Evolutionary conservation across 2,329 filamentous ascomycete species (phyloP).

Genomic region (Diaporthe caulivora): DNA sequence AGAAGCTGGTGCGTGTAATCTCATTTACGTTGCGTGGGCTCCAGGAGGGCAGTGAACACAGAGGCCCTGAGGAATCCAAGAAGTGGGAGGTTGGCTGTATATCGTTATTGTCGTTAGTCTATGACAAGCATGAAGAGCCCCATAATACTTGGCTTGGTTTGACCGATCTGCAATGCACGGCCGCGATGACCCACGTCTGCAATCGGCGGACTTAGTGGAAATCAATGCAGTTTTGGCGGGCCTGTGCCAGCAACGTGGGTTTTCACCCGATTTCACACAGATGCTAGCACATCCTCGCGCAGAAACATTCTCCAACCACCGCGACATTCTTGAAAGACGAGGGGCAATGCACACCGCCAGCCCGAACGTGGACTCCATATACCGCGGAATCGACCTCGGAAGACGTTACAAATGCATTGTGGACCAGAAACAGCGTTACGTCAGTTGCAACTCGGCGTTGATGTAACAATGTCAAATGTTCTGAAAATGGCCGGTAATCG

Average conservation of each 20-base stretch:
- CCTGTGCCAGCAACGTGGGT: background rate
- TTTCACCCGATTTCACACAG: background rate
- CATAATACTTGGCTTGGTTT: background rate
- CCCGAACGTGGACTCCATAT: background rate
- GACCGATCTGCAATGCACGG: background rate
- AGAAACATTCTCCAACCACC: background rate
- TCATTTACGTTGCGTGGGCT: background rate
- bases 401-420: background rate
- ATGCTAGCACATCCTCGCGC: background rate
- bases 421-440: background rate
- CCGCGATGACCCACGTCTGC: background rate
- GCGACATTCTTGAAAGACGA: background rate
- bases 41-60: background rate
- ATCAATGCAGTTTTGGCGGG: conserved; percentile 1
- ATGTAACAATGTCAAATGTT: background rate
- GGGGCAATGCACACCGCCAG: background rate
- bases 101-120: background rate
- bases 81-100: background rate
- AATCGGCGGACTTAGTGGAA: background rate
- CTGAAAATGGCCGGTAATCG: background rate
- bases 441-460: background rate
- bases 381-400: conserved; percentile 1
- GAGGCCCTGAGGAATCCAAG: background rate
- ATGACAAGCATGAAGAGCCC: background rate
- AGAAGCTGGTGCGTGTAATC: background rate